Percentiles rank a stretch among this genome's conserved stretches.
Conservation (phyloP, 2,329 filamentous ascomycete genomes). For the Ophiostoma triangulosporum region DNA sequence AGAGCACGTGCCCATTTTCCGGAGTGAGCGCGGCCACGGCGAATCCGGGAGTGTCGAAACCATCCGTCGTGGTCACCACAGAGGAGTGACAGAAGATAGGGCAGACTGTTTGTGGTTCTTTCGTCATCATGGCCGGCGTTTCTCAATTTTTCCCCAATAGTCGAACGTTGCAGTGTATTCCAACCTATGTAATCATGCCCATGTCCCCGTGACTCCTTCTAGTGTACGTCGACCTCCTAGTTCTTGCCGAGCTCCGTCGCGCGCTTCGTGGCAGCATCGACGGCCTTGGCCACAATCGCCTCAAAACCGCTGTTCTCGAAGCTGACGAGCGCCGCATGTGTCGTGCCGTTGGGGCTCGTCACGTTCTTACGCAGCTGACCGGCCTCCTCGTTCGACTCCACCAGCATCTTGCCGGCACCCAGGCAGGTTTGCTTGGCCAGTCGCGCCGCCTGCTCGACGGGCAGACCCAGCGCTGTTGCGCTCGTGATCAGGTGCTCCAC, state of each 20-base stretch:
- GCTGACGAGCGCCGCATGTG: slow-evolving; percentile 33
- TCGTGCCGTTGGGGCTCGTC: slow-evolving; percentile 39
- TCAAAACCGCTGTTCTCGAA: slow-evolving; percentile 31
- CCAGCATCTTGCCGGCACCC: slow-evolving; percentile 38
- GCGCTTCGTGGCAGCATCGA: slow-evolving; percentile 30
- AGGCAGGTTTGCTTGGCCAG: slow-evolving; percentile 37
- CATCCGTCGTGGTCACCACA: neutral
- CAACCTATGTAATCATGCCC: neutral
- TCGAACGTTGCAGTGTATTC: neutral
- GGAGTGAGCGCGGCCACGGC: neutral
- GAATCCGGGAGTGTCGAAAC: neutral
- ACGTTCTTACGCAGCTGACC: slow-evolving; percentile 36
- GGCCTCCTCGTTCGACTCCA: slow-evolving; percentile 31
- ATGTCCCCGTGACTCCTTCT: neutral
- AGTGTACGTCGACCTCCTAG: neutral
- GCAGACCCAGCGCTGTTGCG: slow-evolving; percentile 30
- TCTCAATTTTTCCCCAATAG: too few species aligned
- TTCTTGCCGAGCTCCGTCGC: slow-evolving; percentile 28
- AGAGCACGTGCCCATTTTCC: neutral
- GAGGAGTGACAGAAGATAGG: neutral
- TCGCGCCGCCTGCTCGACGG: slow-evolving; percentile 33
- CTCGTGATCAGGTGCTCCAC: slow-evolving; percentile 36
- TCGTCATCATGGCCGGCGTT: neutral
- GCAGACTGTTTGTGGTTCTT: neutral
- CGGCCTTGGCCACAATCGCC: slow-evolving; percentile 30